Base-by-base conservation (phyloP, 106 monocot genomes). In the Chionographis japonica region DNA sequence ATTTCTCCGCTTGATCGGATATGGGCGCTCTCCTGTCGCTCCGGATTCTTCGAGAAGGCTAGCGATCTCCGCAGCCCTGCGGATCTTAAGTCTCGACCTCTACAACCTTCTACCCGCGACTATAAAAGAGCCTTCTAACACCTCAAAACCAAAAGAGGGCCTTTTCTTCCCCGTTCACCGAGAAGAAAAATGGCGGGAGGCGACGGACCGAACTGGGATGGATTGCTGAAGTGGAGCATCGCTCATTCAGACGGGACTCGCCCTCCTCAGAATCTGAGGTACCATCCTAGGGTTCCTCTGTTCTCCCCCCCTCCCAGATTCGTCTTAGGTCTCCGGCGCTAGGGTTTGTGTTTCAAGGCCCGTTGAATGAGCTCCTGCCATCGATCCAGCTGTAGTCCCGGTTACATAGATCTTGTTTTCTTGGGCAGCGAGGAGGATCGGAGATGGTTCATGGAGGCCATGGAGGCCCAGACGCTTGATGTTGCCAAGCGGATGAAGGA, bases 361-460 rank as follows among this genome's bases (percentile, higher is more conserved):
- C 27, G 27, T 27, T 27, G 27, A 27, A 27, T 27, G 27, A 27
- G 27, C 27, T 27, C 27, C 27, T 27, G 27, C 27, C 27, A 27
- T 27, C 27, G 27, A 27, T 27, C 27, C 27, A 56, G 20, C 12
- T 37, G 61, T 37, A 7, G 40, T 37, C 12, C 12, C 17, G 68
- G 8, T 15, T 16, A 27, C 51, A 16, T 12, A 13, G 7, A 60
- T 4, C 4, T 42, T 52, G 42, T 57, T 55, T 37, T 59, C 35
- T 2, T 36, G 49, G 27, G 38, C 65, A 95, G 91, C 42, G 89
- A 95, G 66, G 92, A 92, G 77, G 88, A 92, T 18, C 73, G 86
- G 66, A 66, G 73, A 68, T 95, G 95, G 97, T 97, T 97, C 78
- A 83, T 87, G 89, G 97, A 97, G n/a, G 97, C 97, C 12, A 97